Percentiles rank a stretch among this genome's conserved stretches.
Evolutionary conservation across 257 asterid species (phyloP).

Genomic region (Anisodus tanguticus): DNA sequence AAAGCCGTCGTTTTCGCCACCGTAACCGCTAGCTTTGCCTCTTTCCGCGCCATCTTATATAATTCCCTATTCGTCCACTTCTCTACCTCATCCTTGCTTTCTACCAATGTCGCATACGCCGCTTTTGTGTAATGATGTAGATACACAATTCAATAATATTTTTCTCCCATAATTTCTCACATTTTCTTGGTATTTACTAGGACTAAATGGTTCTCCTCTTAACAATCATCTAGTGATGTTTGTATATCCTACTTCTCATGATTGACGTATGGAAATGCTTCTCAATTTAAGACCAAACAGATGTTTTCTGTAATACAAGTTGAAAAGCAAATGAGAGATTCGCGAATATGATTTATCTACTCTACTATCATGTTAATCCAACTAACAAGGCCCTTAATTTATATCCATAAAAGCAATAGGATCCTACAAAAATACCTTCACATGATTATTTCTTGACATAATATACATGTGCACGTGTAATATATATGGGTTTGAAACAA

Average conservation of each 20-base stretch:
- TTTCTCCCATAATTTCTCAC: too few relatives aligned
- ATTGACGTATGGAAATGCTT: background rate
- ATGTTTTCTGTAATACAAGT: background rate
- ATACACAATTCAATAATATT: too few relatives aligned
- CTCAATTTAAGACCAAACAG: background rate
- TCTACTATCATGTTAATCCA: slow-evolving; percentile 18
- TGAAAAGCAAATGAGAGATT: background rate
- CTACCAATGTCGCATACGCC: too few relatives aligned
- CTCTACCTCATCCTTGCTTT: too few relatives aligned
- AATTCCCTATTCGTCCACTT: too few relatives aligned
- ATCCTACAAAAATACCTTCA: background rate
- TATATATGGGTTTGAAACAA: background rate
- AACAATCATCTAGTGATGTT: background rate
- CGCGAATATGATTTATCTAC: background rate
- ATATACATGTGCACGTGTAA: background rate
- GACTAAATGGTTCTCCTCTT: background rate
- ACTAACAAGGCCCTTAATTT: background rate
- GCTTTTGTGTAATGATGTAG: too few relatives aligned
- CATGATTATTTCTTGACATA: background rate
- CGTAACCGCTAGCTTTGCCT: too few relatives aligned
- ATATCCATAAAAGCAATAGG: background rate
- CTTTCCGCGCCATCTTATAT: too few relatives aligned
- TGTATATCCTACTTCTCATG: background rate
- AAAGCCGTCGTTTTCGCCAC: too few relatives aligned
- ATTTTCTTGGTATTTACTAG: background rate